A percentile compares a stretch with the other conserved stretches of the same genome.
Conservation (phyloP, 305 asterid genomes). For the Coffea humblotiana region DNA sequence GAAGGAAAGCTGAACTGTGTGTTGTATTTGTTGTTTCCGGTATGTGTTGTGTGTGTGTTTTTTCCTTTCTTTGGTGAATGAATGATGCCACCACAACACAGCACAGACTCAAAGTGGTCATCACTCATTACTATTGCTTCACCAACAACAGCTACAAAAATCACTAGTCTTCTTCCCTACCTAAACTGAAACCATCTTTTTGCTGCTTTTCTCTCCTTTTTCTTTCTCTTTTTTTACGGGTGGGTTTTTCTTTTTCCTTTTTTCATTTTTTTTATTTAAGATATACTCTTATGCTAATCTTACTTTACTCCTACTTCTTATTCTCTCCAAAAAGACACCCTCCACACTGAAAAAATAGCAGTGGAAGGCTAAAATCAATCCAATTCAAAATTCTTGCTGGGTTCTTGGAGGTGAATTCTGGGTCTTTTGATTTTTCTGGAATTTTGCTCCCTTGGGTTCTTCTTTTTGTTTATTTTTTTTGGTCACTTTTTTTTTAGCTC, state of each 20-base stretch:
- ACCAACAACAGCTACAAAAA: constrained; percentile 18
- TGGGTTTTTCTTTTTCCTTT: not conserved
- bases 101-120: constrained; percentile 21
- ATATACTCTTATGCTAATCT: constrained; percentile 9
- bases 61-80: constrained; percentile 12
- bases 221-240: not conserved
- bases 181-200: constrained; percentile 18
- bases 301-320: not conserved
- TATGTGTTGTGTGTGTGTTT: not conserved
- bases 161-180: constrained; percentile 24
- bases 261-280: constrained; percentile 3
- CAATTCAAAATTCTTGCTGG: constrained; percentile 11
- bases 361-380: constrained; percentile 6
- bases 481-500: not conserved
- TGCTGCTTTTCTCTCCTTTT: constrained; percentile 14
- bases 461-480: not conserved
- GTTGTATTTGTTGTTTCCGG: not conserved
- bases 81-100: constrained; percentile 21
- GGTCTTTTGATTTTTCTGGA: not conserved
- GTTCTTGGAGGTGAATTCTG: constrained; percentile 13
- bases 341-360: not conserved
- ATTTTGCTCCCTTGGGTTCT: not conserved
- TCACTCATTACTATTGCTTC: constrained; percentile 13
- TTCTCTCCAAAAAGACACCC: not conserved
- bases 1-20: constrained; percentile 31